Conservation (phyloP, 352 stramenopile genomes). For the Thalassiosira mediterranea region DNA sequence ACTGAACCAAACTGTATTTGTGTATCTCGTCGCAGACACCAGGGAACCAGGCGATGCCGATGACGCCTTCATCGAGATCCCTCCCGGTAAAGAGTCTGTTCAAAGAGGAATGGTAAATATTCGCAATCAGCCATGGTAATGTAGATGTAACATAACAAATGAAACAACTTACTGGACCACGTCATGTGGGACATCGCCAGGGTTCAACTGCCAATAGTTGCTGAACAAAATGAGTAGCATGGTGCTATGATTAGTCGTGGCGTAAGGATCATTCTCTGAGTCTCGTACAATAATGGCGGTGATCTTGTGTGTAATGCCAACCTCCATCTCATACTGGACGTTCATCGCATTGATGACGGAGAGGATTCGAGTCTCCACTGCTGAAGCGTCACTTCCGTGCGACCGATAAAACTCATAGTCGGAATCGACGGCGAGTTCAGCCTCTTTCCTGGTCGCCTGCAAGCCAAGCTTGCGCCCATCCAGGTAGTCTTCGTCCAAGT, state of each 20-base stretch:
- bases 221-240: constrained; percentile 1
- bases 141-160: too few species aligned
- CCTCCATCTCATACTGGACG: constrained; percentile 9
- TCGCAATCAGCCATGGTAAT: too few species aligned
- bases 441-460: not conserved
- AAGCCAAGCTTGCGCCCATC: not conserved
- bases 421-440: constrained; percentile 9
- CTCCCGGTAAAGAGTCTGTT: not conserved
- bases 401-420: constrained; percentile 6
- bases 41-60: not conserved
- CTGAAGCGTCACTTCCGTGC: not conserved
- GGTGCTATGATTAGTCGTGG: not conserved
- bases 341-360: constrained; percentile 11
- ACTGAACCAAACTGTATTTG: not conserved
- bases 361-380: not conserved
- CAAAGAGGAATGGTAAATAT: too few species aligned
- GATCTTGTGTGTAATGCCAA: constrained; percentile 5
- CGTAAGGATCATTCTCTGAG: not conserved
- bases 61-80: not conserved
- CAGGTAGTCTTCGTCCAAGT: not conserved
- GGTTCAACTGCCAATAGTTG: not conserved
- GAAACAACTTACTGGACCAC: constrained; percentile 14
- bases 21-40: not conserved
- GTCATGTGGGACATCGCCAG: not conserved
- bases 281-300: constrained; percentile 4